Conservation (phyloP, 1,284 basidiomycete genomes). For the Sporisorium exsertum region DNA sequence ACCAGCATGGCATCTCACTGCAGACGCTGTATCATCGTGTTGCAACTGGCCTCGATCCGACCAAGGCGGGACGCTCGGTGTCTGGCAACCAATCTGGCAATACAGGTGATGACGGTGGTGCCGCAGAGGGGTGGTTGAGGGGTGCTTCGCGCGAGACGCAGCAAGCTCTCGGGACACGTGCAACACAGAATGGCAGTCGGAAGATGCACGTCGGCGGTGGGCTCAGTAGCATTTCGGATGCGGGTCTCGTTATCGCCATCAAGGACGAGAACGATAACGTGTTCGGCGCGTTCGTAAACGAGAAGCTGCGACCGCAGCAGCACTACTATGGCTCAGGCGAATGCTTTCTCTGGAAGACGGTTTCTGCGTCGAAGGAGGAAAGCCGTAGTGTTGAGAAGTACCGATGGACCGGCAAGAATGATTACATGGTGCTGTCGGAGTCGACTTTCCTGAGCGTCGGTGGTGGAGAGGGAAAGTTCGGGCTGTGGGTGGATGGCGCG, state of each 20-base stretch:
- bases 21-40: constrained; percentile 76
- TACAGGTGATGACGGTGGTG: not conserved
- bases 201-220: constrained; percentile 49
- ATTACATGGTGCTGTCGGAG: constrained; percentile 86
- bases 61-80: constrained; percentile 1
- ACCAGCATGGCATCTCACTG: constrained; percentile 93
- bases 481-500: constrained; percentile 86
- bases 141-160: constrained; percentile 53
- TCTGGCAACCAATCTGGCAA: constrained; percentile 9
- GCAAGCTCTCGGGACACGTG: constrained; percentile 41
- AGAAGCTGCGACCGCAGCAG: constrained; percentile 55
- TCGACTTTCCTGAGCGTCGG: constrained; percentile 70
- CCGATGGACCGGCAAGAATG: constrained; percentile 89
- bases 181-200: not conserved
- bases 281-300: constrained; percentile 68
- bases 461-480: constrained; percentile 70
- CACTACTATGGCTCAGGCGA: constrained; percentile 67
- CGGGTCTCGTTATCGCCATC: constrained; percentile 62
- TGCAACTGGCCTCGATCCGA: constrained; percentile 42
- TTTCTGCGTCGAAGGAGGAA: constrained; percentile 17
- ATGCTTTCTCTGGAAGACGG: constrained; percentile 70
- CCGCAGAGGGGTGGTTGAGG: constrained; percentile 58
- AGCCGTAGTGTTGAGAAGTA: constrained; percentile 74
- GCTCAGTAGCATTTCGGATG: constrained; percentile 49
- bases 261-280: constrained; percentile 61